phyloP scores from a whole-genome alignment of 179 eudicot species.

The Actinidia arguta region DNA sequence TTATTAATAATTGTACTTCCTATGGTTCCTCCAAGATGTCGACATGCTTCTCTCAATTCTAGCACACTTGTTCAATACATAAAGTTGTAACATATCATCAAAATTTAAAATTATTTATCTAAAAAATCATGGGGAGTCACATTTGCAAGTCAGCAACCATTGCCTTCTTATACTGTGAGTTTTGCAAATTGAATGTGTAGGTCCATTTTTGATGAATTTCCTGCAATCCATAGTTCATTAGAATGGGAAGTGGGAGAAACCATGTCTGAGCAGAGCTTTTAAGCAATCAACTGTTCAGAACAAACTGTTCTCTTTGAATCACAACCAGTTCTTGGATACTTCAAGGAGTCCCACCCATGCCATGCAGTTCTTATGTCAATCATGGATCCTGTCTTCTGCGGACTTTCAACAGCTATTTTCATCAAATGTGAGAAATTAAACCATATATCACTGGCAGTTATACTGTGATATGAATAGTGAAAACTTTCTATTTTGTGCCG shows the following conservation, averaged over 20 bases:
- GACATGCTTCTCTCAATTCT: too few species aligned
- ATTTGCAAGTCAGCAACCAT: not conserved
- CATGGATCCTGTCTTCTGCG: slow-evolving; percentile 46
- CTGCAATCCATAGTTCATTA: not conserved
- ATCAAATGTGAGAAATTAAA: slow-evolving; percentile 26
- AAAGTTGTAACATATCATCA: too few species aligned
- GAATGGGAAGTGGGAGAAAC: slow-evolving; percentile 9
- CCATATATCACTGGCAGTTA: not conserved
- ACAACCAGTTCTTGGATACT: not conserved
- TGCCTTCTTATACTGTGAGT: not conserved
- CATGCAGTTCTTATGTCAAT: slow-evolving; percentile 38
- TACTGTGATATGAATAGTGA: not conserved
- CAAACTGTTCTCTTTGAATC: not conserved
- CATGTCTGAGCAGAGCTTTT: not conserved
- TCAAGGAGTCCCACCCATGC: slow-evolving; percentile 22
- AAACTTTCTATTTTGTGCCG: too few species aligned
- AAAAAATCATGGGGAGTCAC: slow-evolving; percentile 9
- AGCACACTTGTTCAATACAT: too few species aligned
- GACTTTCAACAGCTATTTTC: slow-evolving; percentile 31
- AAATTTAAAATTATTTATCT: too few species aligned
- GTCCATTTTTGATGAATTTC: not conserved
- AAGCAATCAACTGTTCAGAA: slow-evolving; percentile 10
- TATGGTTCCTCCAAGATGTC: too few species aligned
- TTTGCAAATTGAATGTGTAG: not conserved
- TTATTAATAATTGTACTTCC: too few species aligned